phyloP scores from a whole-genome alignment of 495 filamentous ascomycete species.

The Lophiotrema nucula region DNA sequence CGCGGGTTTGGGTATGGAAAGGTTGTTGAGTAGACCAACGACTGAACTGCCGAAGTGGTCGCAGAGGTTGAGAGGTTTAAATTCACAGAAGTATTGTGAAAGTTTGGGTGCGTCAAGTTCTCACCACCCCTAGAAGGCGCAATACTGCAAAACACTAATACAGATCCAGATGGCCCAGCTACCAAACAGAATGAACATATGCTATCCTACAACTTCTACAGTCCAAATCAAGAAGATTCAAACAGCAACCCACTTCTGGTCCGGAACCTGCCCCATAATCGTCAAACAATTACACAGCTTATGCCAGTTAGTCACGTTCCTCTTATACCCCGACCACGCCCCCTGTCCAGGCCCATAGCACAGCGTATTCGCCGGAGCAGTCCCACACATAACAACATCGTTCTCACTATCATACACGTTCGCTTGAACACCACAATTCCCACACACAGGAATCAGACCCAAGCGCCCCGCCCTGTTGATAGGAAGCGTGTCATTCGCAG shows the following conservation, averaged over 20 bases:
- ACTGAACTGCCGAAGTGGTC: too few species aligned
- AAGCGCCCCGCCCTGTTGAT: slow-evolving; percentile 12
- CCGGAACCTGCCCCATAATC: slow-evolving; percentile 7
- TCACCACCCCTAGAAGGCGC: too few species aligned
- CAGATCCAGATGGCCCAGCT: too few species aligned
- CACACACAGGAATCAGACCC: neutral
- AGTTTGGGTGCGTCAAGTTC: too few species aligned
- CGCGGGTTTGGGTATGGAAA: slow-evolving; percentile 59
- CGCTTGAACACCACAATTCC: neutral
- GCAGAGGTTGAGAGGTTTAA: neutral
- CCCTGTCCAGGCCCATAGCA: slow-evolving; percentile 1
- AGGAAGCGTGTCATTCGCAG: neutral
- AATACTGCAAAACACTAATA: too few species aligned
- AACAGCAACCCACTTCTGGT: neutral
- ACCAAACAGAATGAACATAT: neutral
- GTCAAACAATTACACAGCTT: slow-evolving; percentile 2
- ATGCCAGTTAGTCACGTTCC: too few species aligned
- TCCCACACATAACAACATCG: slow-evolving; percentile 14
- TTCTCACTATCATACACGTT: slow-evolving; percentile 5
- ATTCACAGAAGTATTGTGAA: neutral
- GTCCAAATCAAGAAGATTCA: neutral
- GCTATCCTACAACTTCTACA: neutral
- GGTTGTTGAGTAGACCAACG: slow-evolving; percentile 23
- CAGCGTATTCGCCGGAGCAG: slow-evolving; percentile 1
- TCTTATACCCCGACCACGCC: neutral